These are phyloP conservation scores for Trypanosoma caninum DNA, from an alignment of 208 protist species.

Conservation along the genomic window DNA sequence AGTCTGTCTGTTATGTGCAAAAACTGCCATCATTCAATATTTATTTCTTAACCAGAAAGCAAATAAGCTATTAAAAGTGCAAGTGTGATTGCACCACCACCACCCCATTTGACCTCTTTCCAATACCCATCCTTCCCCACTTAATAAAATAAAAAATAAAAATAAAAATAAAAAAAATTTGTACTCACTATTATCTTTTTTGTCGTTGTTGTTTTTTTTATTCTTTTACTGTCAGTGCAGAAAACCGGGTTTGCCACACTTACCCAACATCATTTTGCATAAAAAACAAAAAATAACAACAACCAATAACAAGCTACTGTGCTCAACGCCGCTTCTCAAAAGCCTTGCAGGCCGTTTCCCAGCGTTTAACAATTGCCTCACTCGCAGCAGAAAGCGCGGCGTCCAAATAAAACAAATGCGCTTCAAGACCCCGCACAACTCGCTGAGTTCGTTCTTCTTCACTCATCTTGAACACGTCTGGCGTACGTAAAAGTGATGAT, in stretches of 20 bases:
- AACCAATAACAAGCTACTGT: background rate
- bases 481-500: background rate
- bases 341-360: slow-evolving; percentile 11
- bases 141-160: slow-evolving; percentile 10
- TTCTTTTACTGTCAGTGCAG: no score
- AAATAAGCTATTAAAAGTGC: background rate
- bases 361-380: slow-evolving; percentile 21
- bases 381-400: slow-evolving; percentile 5
- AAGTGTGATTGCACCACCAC: background rate
- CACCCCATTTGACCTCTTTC: no score
- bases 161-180: background rate
- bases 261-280: no score
- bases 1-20: no score
- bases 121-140: background rate
- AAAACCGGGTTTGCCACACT: no score
- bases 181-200: background rate
- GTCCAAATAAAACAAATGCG: slow-evolving; percentile 23
- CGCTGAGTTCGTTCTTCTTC: slow-evolving; percentile 1
- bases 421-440: slow-evolving; percentile 14
- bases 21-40: no score
- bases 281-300: slow-evolving; percentile 2
- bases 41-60: no score
- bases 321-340: background rate
- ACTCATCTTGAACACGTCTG: background rate
- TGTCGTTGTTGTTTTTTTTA: no score